These are phyloP conservation scores for Aquanectria penicillioides DNA, from an alignment of 2,329 filamentous ascomycete genomes.

Conservation along the genomic window DNA sequence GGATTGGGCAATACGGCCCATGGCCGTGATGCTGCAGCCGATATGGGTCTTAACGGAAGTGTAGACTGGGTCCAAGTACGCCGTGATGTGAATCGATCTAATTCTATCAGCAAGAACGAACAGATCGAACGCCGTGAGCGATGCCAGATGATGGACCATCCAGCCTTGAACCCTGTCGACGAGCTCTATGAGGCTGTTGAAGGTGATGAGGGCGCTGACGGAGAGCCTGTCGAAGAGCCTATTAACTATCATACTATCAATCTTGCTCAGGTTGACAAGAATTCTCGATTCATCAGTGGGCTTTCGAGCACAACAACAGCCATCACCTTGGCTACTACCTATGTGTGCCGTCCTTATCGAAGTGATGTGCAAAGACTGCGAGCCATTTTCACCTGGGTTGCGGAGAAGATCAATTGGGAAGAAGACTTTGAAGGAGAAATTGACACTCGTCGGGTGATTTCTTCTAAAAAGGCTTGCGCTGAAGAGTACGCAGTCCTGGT, in stretches of 20 bases:
- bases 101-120: constrained; percentile 91
- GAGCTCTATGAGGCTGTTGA: constrained; percentile 86
- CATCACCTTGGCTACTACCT: constrained; percentile 84
- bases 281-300: constrained; percentile 87
- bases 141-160: constrained; percentile 93
- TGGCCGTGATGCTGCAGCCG: constrained; percentile 66
- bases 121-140: constrained; percentile 84
- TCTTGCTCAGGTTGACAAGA: constrained; percentile 92
- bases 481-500: constrained; percentile 92
- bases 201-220: constrained; percentile 90
- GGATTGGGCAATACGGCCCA: constrained; percentile 49
- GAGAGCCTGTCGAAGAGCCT: constrained; percentile 81
- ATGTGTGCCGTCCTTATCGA: constrained; percentile 92
- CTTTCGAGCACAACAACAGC: constrained; percentile 86
- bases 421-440: constrained; percentile 89
- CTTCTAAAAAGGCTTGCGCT: constrained; percentile 83
- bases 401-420: constrained; percentile 96
- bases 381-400: constrained; percentile 97
- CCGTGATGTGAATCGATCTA: constrained; percentile 93
- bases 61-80: constrained; percentile 98
- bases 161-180: constrained; percentile 88
- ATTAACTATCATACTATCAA: constrained; percentile 85
- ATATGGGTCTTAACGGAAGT: constrained; percentile 72
- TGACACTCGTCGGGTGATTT: constrained; percentile 85
- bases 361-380: constrained; percentile 93